These are phyloP conservation scores for Botrytis porri DNA, from an alignment of 2,329 filamentous ascomycete species.

Conservation along the genomic window DNA sequence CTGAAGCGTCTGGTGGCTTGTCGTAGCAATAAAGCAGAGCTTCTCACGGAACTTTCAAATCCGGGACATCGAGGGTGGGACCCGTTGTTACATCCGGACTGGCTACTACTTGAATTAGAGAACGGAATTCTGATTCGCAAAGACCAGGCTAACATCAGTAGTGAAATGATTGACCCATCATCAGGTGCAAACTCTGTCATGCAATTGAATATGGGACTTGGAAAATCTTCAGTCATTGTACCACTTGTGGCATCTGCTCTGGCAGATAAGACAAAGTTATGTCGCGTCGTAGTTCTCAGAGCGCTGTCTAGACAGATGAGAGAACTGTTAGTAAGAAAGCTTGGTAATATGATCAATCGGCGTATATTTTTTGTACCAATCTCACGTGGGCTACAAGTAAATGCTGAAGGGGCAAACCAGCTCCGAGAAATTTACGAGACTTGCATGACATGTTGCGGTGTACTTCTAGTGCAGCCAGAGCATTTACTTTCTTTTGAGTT, in stretches of 20 bases:
- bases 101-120: conserved; percentile 62
- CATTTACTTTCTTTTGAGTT: conserved; percentile 62
- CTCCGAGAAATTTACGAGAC: conserved; percentile 44
- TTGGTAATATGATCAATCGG: conserved; percentile 55
- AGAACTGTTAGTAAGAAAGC: conserved; percentile 51
- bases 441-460: conserved; percentile 50
- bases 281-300: conserved; percentile 59
- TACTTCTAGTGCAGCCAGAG: conserved; percentile 62
- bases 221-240: conserved; percentile 67
- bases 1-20: conserved; percentile 40
- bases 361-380: conserved; percentile 58
- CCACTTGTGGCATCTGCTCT: conserved; percentile 58
- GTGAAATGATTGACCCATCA: conserved; percentile 49
- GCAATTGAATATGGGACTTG: conserved; percentile 71
- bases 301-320: conserved; percentile 60
- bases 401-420: conserved; percentile 29
- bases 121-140: conserved; percentile 58
- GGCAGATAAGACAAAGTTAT: conserved; percentile 50
- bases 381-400: conserved; percentile 47
- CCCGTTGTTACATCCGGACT: conserved; percentile 53
- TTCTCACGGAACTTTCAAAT: conserved; percentile 48
- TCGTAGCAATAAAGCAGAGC: conserved; percentile 32
- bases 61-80: conserved; percentile 56
- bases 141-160: conserved; percentile 49
- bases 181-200: conserved; percentile 50